These are phyloP conservation scores for Arthroderma uncinatum DNA, from an alignment of 2,329 filamentous ascomycete species.

Conservation along the genomic window DNA sequence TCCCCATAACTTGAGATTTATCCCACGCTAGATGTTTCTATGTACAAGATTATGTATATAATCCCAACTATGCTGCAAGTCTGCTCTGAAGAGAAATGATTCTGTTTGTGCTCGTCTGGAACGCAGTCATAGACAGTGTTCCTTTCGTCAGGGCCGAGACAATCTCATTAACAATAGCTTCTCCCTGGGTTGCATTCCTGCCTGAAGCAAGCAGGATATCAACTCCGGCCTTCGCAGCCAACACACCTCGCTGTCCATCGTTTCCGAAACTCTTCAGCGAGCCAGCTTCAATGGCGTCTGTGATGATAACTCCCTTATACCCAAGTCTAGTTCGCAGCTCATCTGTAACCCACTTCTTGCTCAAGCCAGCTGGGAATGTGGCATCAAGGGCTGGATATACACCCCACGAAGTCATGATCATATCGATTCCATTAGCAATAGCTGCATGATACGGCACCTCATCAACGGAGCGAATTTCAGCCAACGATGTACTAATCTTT, in stretches of 20 bases:
- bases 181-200: conserved; percentile 23
- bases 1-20: background rate
- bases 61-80: background rate
- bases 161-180: conserved; percentile 18
- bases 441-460: conserved; percentile 19
- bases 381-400: conserved; percentile 22
- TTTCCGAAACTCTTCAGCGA: conserved; percentile 19
- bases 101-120: conserved; percentile 1
- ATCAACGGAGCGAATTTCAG: conserved; percentile 20
- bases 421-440: conserved; percentile 19
- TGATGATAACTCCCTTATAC: conserved; percentile 24
- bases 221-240: conserved; percentile 23
- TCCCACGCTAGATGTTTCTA: background rate
- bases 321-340: conserved; percentile 21
- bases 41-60: background rate
- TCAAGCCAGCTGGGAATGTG: conserved; percentile 22
- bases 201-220: conserved; percentile 24
- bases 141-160: conserved; percentile 7
- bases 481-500: conserved; percentile 18
- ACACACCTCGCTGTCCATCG: conserved; percentile 17
- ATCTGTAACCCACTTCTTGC: conserved; percentile 19
- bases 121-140: background rate
- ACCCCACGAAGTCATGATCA: conserved; percentile 27
- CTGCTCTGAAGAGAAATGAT: conserved; percentile 1
- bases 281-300: conserved; percentile 25